Conservation (phyloP, 306 rosid species). For the Arachis stenosperma region DNA sequence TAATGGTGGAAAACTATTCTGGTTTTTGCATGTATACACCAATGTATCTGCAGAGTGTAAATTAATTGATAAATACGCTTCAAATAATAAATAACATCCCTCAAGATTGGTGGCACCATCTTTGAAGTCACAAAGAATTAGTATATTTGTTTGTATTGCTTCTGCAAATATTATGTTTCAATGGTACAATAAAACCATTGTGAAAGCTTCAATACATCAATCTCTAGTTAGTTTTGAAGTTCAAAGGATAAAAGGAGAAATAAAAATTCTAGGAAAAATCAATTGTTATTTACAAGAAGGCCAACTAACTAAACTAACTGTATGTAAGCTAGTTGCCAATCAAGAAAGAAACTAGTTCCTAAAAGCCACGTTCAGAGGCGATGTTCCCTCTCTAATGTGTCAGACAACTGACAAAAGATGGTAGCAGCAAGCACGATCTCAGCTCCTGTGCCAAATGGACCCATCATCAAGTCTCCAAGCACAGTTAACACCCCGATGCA, state of each 20-base stretch:
- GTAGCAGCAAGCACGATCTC: constrained; percentile 74
- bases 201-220: not conserved
- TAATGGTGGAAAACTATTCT: too few species aligned
- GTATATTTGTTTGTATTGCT: not conserved
- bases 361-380: constrained; percentile 70
- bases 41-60: too few species aligned
- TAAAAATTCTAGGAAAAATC: too few species aligned
- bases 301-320: not conserved
- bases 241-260: too few species aligned
- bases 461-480: constrained; percentile 78
- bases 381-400: constrained; percentile 72
- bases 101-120: too few species aligned
- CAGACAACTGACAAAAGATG: constrained; percentile 65
- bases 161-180: not conserved
- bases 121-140: not conserved
- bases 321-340: not conserved
- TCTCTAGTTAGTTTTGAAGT: too few species aligned
- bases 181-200: not conserved
- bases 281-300: not conserved
- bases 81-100: too few species aligned
- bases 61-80: too few species aligned
- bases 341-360: not conserved
- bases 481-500: constrained; percentile 79
- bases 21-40: too few species aligned
- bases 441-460: constrained; percentile 74